phyloP scores from a whole-genome alignment of 2,329 filamentous ascomycete species.

The Camptophora hylomeconis region DNA sequence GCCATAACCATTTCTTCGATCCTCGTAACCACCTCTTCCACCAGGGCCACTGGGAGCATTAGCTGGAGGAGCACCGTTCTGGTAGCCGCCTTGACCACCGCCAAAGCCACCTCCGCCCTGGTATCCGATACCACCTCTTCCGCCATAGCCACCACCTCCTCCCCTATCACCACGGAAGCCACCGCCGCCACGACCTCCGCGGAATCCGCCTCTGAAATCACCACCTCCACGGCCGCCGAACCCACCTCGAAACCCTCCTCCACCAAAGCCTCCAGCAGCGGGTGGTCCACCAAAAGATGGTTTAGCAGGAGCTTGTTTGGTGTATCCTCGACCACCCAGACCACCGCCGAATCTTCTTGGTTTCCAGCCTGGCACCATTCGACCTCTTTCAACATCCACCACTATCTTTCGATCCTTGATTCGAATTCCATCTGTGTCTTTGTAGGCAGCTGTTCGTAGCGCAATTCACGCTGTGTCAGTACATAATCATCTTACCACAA shows the following conservation, averaged over 20 bases:
- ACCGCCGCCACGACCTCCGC: conserved; percentile 45
- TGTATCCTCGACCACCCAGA: conserved; percentile 84
- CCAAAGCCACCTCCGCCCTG: conserved; percentile 44
- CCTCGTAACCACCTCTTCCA: conserved; percentile 35
- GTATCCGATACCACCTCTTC: conserved; percentile 41
- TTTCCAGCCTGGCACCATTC: conserved; percentile 87
- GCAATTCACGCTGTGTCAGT: conserved; percentile 25
- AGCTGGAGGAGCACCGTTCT: conserved; percentile 30
- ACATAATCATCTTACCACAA: conserved; percentile 18
- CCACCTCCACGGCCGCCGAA: conserved; percentile 39
- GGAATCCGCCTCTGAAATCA: conserved; percentile 40
- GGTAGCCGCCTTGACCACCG: conserved; percentile 20
- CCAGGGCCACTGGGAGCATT: conserved; percentile 32
- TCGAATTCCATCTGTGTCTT: conserved; percentile 70
- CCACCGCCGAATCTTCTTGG: conserved; percentile 85
- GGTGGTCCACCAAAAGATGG: conserved; percentile 52
- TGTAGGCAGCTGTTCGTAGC: conserved; percentile 71
- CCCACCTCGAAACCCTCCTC: conserved; percentile 39
- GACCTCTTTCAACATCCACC: conserved; percentile 90
- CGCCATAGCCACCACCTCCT: conserved; percentile 22
- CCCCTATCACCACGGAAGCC: conserved; percentile 24
- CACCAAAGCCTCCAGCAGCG: conserved; percentile 43
- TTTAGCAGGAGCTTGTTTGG: conserved; percentile 61
- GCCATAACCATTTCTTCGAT: conserved; percentile 42
- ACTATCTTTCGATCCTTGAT: conserved; percentile 88